phyloP scores from a whole-genome alignment of 2,329 filamentous ascomycete species.

The Purpureocillium lavendulum region DNA sequence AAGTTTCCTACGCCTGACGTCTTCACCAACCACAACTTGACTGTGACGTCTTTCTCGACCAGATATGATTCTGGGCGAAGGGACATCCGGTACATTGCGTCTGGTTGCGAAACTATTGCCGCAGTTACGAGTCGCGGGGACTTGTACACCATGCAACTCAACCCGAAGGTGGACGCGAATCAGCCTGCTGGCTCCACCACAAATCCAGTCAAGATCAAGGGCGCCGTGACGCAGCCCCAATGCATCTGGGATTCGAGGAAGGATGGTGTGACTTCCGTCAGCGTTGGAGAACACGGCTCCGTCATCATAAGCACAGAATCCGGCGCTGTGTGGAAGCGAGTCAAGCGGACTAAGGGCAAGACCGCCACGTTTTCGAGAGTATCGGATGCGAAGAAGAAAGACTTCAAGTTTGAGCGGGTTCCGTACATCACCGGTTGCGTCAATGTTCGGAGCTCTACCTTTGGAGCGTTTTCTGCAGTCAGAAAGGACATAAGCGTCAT shows the following conservation, averaged over 20 bases:
- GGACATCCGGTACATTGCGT: slow-evolving; percentile 67
- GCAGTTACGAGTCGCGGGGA: slow-evolving; percentile 79
- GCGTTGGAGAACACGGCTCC: slow-evolving; percentile 84
- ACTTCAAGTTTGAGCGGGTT: slow-evolving; percentile 92
- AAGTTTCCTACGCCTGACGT: slow-evolving; percentile 68
- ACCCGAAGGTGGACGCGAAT: slow-evolving; percentile 54
- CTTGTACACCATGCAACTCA: slow-evolving; percentile 76
- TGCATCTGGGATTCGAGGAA: slow-evolving; percentile 87
- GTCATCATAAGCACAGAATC: slow-evolving; percentile 91
- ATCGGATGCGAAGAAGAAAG: slow-evolving; percentile 60
- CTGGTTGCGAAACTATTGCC: slow-evolving; percentile 85
- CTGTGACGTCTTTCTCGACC: slow-evolving; percentile 43
- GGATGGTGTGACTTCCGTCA: slow-evolving; percentile 77
- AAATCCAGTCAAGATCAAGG: slow-evolving; percentile 83
- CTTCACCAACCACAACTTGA: slow-evolving; percentile 62
- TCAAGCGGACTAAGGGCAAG: slow-evolving; percentile 75
- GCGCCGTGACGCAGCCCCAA: slow-evolving; percentile 67
- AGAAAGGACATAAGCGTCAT: slow-evolving; percentile 79
- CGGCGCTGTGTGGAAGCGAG: slow-evolving; percentile 85
- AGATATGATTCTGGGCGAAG: slow-evolving; percentile 55
- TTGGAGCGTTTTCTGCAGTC: slow-evolving; percentile 82
- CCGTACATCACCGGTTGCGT: slow-evolving; percentile 80
- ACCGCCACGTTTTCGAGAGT: slow-evolving; percentile 41
- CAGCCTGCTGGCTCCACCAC: slow-evolving; percentile 68
- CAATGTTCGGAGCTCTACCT: slow-evolving; percentile 78